phyloP scores from a whole-genome alignment of 371 early-diverging fungal genomes.

The Lichtheimia hyalospora region DNA sequence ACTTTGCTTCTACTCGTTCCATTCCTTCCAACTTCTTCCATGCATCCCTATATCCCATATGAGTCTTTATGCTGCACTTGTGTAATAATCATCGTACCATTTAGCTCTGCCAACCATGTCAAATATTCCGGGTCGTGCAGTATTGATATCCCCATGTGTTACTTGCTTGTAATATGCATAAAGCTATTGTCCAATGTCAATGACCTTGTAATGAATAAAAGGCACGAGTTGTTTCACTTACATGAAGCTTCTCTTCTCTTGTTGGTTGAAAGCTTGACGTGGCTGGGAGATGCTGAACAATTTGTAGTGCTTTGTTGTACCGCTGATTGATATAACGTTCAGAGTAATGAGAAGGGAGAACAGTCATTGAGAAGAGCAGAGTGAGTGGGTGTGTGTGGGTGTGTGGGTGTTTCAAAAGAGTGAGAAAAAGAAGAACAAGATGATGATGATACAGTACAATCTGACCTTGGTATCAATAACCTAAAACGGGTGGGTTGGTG shows the following conservation, averaged over 20 bases:
- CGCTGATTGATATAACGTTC: slow-evolving; percentile 36
- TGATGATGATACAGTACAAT: too few relatives aligned
- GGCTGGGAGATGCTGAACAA: slow-evolving; percentile 45
- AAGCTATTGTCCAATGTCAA: slow-evolving; percentile 20
- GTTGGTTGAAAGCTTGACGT: slow-evolving; percentile 48
- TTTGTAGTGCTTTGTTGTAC: slow-evolving; percentile 41
- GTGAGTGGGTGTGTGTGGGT: too few relatives aligned
- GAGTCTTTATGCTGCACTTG: neutral
- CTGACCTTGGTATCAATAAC: too few relatives aligned
- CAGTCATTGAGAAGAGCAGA: too few relatives aligned
- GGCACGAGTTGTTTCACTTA: slow-evolving; percentile 3
- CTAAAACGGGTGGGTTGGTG: too few relatives aligned
- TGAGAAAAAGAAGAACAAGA: too few relatives aligned
- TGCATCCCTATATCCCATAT: slow-evolving; percentile 28
- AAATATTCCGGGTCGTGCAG: slow-evolving; percentile 45
- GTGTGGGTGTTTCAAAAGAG: too few relatives aligned
- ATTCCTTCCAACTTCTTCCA: slow-evolving; percentile 33
- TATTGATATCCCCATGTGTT: slow-evolving; percentile 39
- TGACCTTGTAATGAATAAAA: slow-evolving; percentile 2
- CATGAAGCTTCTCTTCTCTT: slow-evolving; percentile 47
- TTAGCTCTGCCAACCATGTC: slow-evolving; percentile 51
- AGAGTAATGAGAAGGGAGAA: slow-evolving; percentile 29
- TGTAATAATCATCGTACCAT: slow-evolving; percentile 25
- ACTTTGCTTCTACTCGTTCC: slow-evolving; percentile 18
- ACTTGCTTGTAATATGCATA: slow-evolving; percentile 53